phyloP scores from a whole-genome alignment of 331 rosid species.

The Quercus phellos region DNA sequence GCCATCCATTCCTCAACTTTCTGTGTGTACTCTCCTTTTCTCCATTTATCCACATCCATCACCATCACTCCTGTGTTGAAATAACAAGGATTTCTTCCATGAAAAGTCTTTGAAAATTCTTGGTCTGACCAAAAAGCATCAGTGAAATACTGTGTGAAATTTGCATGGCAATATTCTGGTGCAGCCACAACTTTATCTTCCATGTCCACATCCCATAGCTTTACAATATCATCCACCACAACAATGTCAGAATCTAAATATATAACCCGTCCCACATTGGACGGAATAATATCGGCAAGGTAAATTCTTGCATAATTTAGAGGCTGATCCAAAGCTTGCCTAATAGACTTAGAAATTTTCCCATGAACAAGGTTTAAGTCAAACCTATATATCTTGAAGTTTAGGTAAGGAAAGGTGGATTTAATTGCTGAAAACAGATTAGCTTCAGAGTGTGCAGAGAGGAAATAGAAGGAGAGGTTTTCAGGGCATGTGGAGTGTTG shows the following conservation, averaged over 20 bases:
- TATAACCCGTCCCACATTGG: conserved; percentile 34
- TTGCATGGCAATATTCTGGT: conserved; percentile 53
- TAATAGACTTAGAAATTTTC: conserved; percentile 52
- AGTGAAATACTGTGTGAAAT: conserved; percentile 49
- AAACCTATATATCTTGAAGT: conserved; percentile 34
- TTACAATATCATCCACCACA: conserved; percentile 50
- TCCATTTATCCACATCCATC: conserved; percentile 50
- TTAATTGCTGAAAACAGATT: conserved; percentile 38
- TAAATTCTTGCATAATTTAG: conserved; percentile 52
- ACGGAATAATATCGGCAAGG: conserved; percentile 44
- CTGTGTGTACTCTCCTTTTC: conserved; percentile 40
- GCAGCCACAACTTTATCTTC: conserved; percentile 54
- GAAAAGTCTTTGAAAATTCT: conserved; percentile 22
- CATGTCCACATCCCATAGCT: conserved; percentile 52
- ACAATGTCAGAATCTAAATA: conserved; percentile 54
- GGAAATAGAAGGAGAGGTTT: conserved; percentile 43
- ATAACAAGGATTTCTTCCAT: conserved; percentile 50
- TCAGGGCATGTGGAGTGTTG: conserved; percentile 56
- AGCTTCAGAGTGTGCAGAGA: conserved; percentile 21
- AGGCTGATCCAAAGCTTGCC: conserved; percentile 55
- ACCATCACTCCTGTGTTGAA: conserved; percentile 70
- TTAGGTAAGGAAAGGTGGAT: conserved; percentile 50
- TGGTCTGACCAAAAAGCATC: conserved; percentile 41
- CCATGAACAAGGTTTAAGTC: conserved; percentile 32
- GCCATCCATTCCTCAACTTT: conserved; percentile 57